Percentiles rank a stretch among this genome's conserved stretches.
Conservation (phyloP, 2,329 filamentous ascomycete genomes). For the Mariannaea elegans region DNA sequence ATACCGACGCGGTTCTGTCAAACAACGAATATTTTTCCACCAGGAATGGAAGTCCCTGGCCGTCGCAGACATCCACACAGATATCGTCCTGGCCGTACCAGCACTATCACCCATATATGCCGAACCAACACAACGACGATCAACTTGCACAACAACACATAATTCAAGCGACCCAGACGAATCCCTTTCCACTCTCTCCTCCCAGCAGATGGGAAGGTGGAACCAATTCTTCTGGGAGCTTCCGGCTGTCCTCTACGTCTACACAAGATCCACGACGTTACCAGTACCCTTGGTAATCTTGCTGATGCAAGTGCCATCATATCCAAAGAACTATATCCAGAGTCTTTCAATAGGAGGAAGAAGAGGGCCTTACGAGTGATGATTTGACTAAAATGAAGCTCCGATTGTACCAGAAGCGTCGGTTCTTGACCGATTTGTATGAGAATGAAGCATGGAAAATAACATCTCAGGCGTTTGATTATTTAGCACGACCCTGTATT, state of each 20-base stretch:
- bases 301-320: not conserved
- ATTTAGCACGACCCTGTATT: slow-evolving; percentile 6
- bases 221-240: not conserved
- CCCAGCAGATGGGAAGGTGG: slow-evolving; percentile 1
- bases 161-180: not conserved
- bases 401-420: not conserved
- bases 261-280: not conserved
- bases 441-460: not conserved
- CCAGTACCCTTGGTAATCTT: not conserved
- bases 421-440: not conserved
- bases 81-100: not conserved
- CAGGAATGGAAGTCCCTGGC: not conserved
- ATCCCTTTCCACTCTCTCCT: not conserved
- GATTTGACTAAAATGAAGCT: not conserved
- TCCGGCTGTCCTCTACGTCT: not conserved
- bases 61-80: not conserved
- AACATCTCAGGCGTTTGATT: slow-evolving; percentile 8
- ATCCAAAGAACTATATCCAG: not conserved
- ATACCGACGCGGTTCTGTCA: not conserved
- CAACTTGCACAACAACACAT: not conserved
- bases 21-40: slow-evolving; percentile 3
- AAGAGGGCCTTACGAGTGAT: not conserved
- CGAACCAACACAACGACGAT: not conserved
- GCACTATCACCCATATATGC: not conserved
- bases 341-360: not conserved